Evolutionary conservation across 495 filamentous ascomycete species (phyloP).

Genomic region (Usnea hakonensis): DNA sequence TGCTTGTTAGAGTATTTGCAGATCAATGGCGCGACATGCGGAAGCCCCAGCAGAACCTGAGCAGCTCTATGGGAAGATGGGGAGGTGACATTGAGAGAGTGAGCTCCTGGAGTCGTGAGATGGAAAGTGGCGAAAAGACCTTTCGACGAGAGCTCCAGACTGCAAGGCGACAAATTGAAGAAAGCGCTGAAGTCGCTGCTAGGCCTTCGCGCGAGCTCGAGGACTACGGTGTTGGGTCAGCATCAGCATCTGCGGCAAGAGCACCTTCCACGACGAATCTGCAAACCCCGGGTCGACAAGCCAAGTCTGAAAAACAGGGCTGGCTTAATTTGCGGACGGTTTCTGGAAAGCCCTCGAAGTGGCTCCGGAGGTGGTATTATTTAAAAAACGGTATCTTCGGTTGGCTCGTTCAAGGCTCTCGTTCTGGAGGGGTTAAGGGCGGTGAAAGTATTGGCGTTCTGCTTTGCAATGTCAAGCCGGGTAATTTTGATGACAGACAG

Average conservation of each 20-base stretch:
- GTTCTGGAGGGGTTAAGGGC: conserved; percentile 83
- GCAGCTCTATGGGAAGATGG: conserved; percentile 52
- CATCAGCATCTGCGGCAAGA: conserved; percentile 71
- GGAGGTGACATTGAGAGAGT: conserved; percentile 79
- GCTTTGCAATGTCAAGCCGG: conserved; percentile 83
- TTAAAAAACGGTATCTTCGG: conserved; percentile 93
- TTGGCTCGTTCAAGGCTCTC: conserved; percentile 79
- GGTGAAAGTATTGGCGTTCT: conserved; percentile 93
- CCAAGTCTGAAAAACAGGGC: conserved; percentile 72
- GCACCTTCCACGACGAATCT: conserved; percentile 52
- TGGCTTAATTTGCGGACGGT: conserved; percentile 82
- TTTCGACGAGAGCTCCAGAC: conserved; percentile 72
- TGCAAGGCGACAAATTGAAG: conserved; percentile 77
- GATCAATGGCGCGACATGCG: conserved; percentile 85
- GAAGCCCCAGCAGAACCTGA: conserved; percentile 51
- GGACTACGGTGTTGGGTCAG: conserved; percentile 80
- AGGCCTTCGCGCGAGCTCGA: conserved; percentile 87
- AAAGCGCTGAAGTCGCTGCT: conserved; percentile 57
- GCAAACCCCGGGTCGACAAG: conserved; percentile 32
- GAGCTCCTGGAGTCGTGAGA: conserved; percentile 82
- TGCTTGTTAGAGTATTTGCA: conserved; percentile 75
- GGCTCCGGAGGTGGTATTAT: conserved; percentile 91
- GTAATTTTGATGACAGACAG: conserved; percentile 83
- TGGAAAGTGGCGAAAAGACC: conserved; percentile 72
- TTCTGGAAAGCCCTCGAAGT: conserved; percentile 82